These are phyloP conservation scores for Cerioporus squamosus DNA, from an alignment of 1,284 basidiomycete genomes.

Conservation along the genomic window DNA sequence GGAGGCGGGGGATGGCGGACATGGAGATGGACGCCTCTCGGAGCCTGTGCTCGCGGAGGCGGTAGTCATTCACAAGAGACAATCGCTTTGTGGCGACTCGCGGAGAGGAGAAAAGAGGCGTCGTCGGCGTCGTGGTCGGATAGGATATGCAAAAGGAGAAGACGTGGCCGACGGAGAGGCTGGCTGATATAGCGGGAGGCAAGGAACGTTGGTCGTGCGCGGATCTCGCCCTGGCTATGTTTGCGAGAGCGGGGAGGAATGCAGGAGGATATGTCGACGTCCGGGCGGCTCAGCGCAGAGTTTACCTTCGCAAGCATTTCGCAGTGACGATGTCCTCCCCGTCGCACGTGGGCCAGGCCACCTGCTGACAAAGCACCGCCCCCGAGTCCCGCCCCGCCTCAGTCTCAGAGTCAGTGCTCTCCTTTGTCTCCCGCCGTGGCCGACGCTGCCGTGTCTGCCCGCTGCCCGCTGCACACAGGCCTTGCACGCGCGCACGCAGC, in stretches of 20 bases:
- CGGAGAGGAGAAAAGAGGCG: conserved; percentile 7
- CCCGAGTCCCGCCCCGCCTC: neutral
- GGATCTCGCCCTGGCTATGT: conserved; percentile 13
- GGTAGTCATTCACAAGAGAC: conserved; percentile 34
- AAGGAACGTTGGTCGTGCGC: conserved; percentile 26
- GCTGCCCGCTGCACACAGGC: neutral
- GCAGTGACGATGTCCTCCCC: conserved; percentile 22
- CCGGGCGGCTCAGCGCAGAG: conserved; percentile 12
- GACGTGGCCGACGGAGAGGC: neutral
- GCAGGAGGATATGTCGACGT: neutral
- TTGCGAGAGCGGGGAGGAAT: neutral
- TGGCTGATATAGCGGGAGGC: conserved; percentile 12
- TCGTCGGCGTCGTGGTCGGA: conserved; percentile 1
- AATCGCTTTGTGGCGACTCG: conserved; percentile 5
- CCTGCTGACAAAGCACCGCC: conserved; percentile 23
- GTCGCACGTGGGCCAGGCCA: conserved; percentile 23
- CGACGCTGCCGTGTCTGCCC: neutral
- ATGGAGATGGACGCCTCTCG: conserved; percentile 29
- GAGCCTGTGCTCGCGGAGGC: conserved; percentile 30
- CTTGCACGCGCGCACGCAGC: neutral
- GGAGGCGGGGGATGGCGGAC: conserved; percentile 29
- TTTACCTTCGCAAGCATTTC: conserved; percentile 14
- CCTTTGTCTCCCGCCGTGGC: neutral
- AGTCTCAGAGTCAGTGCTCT: too few species aligned
- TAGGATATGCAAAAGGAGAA: conserved; percentile 15